Evolutionary conservation across 805 yeast species (phyloP).

Genomic region (Candida sithepensis): DNA sequence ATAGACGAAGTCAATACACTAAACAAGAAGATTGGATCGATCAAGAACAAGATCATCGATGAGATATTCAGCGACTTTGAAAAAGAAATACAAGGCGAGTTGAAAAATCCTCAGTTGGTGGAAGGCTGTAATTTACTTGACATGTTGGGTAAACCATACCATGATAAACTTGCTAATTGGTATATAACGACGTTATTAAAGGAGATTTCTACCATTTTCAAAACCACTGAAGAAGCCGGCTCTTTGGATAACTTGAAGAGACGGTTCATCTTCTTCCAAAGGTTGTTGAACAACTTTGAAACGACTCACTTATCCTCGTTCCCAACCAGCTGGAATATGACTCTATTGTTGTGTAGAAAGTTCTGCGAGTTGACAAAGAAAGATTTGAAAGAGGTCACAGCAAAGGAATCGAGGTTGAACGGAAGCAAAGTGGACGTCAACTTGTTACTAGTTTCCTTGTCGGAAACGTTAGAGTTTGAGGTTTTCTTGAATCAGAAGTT

Average conservation of each 20-base stretch:
- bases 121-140: constrained; percentile 77
- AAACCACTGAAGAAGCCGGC: constrained; percentile 87
- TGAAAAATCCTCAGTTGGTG: constrained; percentile 33
- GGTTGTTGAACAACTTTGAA: constrained; percentile 57
- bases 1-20: constrained; percentile 74
- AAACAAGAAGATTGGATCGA: constrained; percentile 52
- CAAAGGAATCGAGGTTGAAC: constrained; percentile 34
- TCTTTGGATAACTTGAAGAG: constrained; percentile 82
- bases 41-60: constrained; percentile 60
- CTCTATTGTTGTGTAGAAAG: constrained; percentile 50
- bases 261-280: constrained; percentile 77
- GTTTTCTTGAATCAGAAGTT: constrained; percentile 63
- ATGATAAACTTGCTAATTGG: constrained; percentile 65
- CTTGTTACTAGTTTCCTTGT: constrained; percentile 61
- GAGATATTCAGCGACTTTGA: constrained; percentile 76
- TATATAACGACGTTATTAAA: constrained; percentile 63
- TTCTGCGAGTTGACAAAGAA: constrained; percentile 69
- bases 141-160: constrained; percentile 51
- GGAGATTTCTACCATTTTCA: constrained; percentile 75
- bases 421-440: constrained; percentile 50
- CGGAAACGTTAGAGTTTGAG: constrained; percentile 83
- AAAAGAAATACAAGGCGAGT: constrained; percentile 37
- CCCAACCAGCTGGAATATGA: constrained; percentile 71
- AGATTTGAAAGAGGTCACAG: constrained; percentile 56
- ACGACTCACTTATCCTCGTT: constrained; percentile 51